Conservation (phyloP, 805 yeast species). For the Ogataea trehaloabstinens region DNA sequence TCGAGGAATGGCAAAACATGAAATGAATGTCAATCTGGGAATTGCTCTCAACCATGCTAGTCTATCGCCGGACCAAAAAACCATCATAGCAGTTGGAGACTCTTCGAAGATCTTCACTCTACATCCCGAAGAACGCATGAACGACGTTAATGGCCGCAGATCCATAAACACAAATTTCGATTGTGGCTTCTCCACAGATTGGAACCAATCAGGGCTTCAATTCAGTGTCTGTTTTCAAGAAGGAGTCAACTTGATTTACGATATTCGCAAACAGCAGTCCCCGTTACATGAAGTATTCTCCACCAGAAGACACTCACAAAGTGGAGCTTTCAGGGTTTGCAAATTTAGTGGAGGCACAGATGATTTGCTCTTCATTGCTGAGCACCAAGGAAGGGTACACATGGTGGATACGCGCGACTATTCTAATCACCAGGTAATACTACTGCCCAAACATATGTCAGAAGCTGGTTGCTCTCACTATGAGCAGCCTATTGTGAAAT, state of each 20-base stretch:
- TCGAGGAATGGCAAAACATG: conserved; percentile 35
- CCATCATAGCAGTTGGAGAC: conserved; percentile 74
- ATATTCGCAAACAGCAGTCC: conserved; percentile 55
- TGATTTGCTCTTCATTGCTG: conserved; percentile 73
- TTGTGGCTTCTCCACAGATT: conserved; percentile 80
- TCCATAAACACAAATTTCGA: conserved; percentile 54
- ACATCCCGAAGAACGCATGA: conserved; percentile 38
- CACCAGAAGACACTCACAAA: conserved; percentile 48
- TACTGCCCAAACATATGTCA: conserved; percentile 47
- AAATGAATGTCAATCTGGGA: conserved; percentile 44
- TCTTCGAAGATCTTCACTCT: conserved; percentile 59
- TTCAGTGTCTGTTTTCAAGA: conserved; percentile 85
- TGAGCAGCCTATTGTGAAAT: conserved; percentile 28
- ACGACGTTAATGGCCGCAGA: conserved; percentile 35
- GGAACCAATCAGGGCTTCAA: conserved; percentile 68
- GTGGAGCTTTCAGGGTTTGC: conserved; percentile 38
- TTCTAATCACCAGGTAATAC: conserved; percentile 70
- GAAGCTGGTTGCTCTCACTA: conserved; percentile 16
- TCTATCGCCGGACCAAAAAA: conserved; percentile 59
- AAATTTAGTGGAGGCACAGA: conserved; percentile 66
- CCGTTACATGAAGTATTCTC: conserved; percentile 59
- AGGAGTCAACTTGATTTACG: conserved; percentile 77
- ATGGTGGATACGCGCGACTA: conserved; percentile 75
- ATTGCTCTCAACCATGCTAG: conserved; percentile 76
- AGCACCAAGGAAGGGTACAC: conserved; percentile 86